phyloP scores from a whole-genome alignment of 371 early-diverging fungal species.

The Parasitella parasitica region DNA sequence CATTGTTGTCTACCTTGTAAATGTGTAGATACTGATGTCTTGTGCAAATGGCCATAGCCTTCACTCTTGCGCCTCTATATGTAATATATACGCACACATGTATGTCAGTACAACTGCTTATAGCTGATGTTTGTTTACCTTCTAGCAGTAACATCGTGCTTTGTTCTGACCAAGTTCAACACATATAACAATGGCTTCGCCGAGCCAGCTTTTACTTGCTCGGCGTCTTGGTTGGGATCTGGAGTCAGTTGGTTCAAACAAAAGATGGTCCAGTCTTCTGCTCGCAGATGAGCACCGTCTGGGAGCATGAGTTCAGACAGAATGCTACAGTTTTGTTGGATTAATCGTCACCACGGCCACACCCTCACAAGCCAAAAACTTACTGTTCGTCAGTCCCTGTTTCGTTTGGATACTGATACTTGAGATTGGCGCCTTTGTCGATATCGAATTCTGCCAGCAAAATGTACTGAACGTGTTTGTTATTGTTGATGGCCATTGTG shows the following conservation, averaged over 20 bases:
- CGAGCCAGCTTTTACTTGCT: slow-evolving; percentile 32
- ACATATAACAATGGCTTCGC: slow-evolving; percentile 79
- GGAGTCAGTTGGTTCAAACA: slow-evolving; percentile 78
- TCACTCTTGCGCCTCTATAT: slow-evolving; percentile 83
- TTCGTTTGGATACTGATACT: slow-evolving; percentile 83
- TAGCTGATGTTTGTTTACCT: slow-evolving; percentile 36
- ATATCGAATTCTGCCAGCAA: slow-evolving; percentile 93
- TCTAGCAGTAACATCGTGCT: slow-evolving; percentile 81
- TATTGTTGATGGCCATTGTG: background rate
- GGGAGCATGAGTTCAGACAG: slow-evolving; percentile 95
- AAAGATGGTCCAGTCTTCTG: slow-evolving; percentile 95
- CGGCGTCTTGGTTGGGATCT: slow-evolving; percentile 40
- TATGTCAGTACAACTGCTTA: background rate
- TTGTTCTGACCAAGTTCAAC: slow-evolving; percentile 86
- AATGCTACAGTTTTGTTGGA: slow-evolving; percentile 47
- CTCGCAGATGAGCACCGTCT: slow-evolving; percentile 90
- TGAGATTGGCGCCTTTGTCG: slow-evolving; percentile 82
- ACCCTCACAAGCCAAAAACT: no score
- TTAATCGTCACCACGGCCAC: no score
- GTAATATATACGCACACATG: background rate
- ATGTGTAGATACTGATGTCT: slow-evolving; percentile 88
- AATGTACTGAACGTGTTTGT: slow-evolving; percentile 76
- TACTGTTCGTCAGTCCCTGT: slow-evolving; percentile 89
- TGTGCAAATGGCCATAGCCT: slow-evolving; percentile 94
- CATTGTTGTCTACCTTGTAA: slow-evolving; percentile 88